Base-by-base conservation (phyloP, 345 rosid genomes). In the Gynandropsis gynandra region DNA sequence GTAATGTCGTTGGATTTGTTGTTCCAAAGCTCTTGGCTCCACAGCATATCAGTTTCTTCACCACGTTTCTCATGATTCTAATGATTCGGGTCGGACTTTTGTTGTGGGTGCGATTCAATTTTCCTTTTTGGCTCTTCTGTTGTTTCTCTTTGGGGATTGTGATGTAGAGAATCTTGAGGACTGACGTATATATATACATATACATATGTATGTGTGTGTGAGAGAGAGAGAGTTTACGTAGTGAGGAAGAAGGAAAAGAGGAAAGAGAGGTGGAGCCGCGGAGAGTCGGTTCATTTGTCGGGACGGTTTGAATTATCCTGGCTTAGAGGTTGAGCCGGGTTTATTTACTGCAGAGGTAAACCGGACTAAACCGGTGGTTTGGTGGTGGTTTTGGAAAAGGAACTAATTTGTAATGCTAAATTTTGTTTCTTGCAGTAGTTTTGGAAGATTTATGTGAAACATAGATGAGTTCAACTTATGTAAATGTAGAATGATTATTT, bases 41-140 rank as follows among this genome's bases (percentile, higher is more conserved):
- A 0, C 80, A 76, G 57, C 63, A 67, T 69, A 67, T 52, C 58
- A 68, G 50, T 61, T 63, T 80, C 77, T 71, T 80, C 61, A 72
- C 59, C 11, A 66, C 39, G 50, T 66, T 46, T 39, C 66, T 59
- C 76, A 68, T 75, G 16, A 14, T 54, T 62, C 27, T 52, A 15
- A 31, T 27, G 42, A 39, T 16, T 24, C 1, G 1, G 36, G 10
- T 19, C 19, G 43, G 4, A 0, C n/a, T 38, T 31, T 9, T 36
- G 7, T 36, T 9, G 11, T 4, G 40, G 11, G 11, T 10, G 4
- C 10, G 40, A 36, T 36, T 36, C 13, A n/a, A 36, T 54, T 1
- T 10, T 53, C 18, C 11, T 54, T 39, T 47, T 8, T 60, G 50
- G 52, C 42, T 16, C 12, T 32, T 47, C 15, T 54, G 35, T 19